phyloP scores from a whole-genome alignment of 495 filamentous ascomycete species.

The Pyrenula massariospora region DNA sequence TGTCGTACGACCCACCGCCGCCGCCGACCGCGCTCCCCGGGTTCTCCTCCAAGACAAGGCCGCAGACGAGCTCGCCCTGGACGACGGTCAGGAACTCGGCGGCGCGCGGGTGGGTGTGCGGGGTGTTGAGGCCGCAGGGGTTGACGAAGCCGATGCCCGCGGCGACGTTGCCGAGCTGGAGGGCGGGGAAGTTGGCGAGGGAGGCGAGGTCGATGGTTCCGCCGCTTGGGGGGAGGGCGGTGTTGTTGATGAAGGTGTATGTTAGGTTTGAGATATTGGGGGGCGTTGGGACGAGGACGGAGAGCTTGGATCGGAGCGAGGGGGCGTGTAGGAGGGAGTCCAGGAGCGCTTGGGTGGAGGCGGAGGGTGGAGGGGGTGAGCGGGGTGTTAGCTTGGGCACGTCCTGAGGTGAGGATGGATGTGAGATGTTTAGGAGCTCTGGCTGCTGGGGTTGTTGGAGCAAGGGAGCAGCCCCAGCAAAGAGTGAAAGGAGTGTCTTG shows the following conservation, averaged over 20 bases:
- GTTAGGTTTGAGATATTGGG: not conserved
- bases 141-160: slow-evolving; percentile 25
- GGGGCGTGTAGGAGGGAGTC: not conserved
- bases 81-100: slow-evolving; percentile 30
- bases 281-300: not conserved
- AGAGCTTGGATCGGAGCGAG: not conserved
- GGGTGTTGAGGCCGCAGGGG: slow-evolving; percentile 33
- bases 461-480: not conserved
- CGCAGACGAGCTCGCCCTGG: slow-evolving; percentile 17
- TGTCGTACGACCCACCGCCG: not conserved
- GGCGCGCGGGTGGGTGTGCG: slow-evolving; percentile 36
- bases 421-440: not conserved
- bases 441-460: not conserved
- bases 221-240: slow-evolving; percentile 1
- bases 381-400: not conserved
- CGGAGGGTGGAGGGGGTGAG: not conserved
- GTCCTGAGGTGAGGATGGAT: not conserved
- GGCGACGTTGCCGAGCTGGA: slow-evolving; percentile 24
- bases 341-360: not conserved
- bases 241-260: not conserved
- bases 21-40: slow-evolving; percentile 13
- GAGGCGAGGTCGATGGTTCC: slow-evolving; percentile 19
- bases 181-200: slow-evolving; percentile 28
- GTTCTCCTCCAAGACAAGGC: slow-evolving; percentile 27
- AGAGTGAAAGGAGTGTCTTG: not conserved